Evolutionary conservation across 2,329 filamentous ascomycete genomes (phyloP).

Genomic region (Sclerotinia sclerotiorum): DNA sequence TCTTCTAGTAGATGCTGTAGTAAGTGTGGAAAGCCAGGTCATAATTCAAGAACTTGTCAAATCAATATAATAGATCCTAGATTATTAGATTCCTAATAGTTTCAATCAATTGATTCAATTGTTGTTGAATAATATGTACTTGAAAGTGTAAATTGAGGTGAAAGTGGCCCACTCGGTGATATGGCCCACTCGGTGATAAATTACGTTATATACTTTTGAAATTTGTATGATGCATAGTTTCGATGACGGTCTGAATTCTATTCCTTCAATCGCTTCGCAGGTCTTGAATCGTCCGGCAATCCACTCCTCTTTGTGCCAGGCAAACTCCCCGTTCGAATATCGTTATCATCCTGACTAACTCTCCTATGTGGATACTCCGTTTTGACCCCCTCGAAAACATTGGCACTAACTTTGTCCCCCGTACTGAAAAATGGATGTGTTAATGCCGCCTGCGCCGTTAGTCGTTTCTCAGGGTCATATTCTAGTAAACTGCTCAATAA

Average conservation of each 20-base stretch:
- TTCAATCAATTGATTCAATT: too few relatives aligned
- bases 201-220: not conserved
- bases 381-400: conserved; percentile 89
- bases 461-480: conserved; percentile 85
- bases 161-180: too few relatives aligned
- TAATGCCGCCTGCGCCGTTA: conserved; percentile 86
- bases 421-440: conserved; percentile 85
- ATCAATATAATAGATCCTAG: too few relatives aligned
- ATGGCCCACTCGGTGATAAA: too few relatives aligned
- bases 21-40: too few relatives aligned
- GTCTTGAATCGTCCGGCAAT: conserved; percentile 73
- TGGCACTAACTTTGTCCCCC: conserved; percentile 66
- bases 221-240: conserved; percentile 1
- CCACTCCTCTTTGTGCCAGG: conserved; percentile 90
- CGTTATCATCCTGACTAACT: conserved; percentile 92
- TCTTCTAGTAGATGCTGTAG: too few relatives aligned
- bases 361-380: conserved; percentile 83
- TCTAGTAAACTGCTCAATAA: conserved; percentile 81
- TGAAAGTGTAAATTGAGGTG: too few relatives aligned
- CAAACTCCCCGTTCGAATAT: conserved; percentile 85
- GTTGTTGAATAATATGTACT: too few relatives aligned
- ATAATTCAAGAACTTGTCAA: too few relatives aligned
- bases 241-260: conserved; percentile 21
- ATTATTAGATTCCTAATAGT: too few relatives aligned
- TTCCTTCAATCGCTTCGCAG: conserved; percentile 63